phyloP scores from a whole-genome alignment of 2,329 filamentous ascomycete genomes.

The Aspergillus udagawae region DNA sequence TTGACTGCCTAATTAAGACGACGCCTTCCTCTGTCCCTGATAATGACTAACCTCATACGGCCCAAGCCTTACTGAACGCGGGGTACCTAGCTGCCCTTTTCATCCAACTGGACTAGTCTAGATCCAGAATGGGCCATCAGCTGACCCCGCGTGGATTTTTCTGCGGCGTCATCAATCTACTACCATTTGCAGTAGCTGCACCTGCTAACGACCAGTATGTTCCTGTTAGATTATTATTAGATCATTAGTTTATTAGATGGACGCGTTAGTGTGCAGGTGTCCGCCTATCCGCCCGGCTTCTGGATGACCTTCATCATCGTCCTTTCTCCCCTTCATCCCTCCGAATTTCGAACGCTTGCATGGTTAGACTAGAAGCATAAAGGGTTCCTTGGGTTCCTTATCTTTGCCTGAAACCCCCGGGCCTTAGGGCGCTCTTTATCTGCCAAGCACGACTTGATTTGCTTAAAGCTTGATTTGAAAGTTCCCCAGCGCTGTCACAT shows the following conservation, averaged over 20 bases:
- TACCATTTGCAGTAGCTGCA: background rate
- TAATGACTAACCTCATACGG: background rate
- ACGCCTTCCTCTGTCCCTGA: background rate
- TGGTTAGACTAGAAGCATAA: background rate
- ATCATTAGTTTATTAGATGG: background rate
- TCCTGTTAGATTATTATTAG: background rate
- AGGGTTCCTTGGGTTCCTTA: background rate
- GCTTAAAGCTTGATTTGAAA: constrained; percentile 10
- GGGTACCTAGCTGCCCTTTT: constrained; percentile 13
- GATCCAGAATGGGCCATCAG: constrained; percentile 13
- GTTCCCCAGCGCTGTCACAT: constrained; percentile 1
- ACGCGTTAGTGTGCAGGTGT: background rate
- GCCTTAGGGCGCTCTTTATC: constrained; percentile 4
- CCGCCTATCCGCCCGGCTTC: background rate
- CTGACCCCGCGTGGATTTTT: constrained; percentile 19
- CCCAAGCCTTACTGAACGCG: constrained; percentile 16
- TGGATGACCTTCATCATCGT: background rate
- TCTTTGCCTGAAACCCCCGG: background rate
- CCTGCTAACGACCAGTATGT: background rate
- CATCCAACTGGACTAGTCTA: constrained; percentile 8
- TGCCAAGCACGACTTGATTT: constrained; percentile 9
- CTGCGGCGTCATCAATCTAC: background rate
- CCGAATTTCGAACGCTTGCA: background rate
- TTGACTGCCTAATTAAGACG: background rate
- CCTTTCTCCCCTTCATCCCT: background rate